Conservation (phyloP, 148 eudicot species). For the Rhododendron henanense region DNA sequence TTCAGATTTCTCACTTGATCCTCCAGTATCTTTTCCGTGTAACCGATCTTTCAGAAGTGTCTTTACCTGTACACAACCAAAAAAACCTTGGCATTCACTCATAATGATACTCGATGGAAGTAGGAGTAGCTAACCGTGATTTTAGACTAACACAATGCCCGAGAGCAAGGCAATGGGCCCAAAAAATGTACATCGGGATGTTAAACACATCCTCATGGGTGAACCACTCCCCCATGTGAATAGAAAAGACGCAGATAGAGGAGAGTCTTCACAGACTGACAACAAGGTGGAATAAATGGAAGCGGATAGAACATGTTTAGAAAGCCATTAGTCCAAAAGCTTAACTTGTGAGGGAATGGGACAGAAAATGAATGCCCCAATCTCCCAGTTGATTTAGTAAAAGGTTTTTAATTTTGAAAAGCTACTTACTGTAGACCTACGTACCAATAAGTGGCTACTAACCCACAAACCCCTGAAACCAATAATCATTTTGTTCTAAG, state of each 20-base stretch:
- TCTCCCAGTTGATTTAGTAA: not conserved
- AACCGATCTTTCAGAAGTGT: constrained; percentile 78
- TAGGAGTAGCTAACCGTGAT: not conserved
- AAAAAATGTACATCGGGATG: not conserved
- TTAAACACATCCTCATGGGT: not conserved
- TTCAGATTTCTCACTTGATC: constrained; percentile 84
- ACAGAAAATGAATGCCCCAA: not conserved
- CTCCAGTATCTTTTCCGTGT: constrained; percentile 65
- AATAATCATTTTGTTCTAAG: not conserved
- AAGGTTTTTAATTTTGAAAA: not conserved
- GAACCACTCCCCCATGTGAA: not conserved
- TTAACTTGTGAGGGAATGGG: not conserved
- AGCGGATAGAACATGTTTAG: not conserved
- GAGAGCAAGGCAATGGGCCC: not conserved
- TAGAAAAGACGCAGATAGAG: not conserved
- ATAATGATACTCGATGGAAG: not conserved
- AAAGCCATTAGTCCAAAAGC: not conserved
- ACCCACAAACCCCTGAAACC: not conserved
- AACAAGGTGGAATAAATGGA: not conserved
- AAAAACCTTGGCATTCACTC: not conserved
- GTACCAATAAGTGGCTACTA: not conserved
- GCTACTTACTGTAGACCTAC: not conserved
- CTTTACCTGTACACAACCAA: constrained; percentile 55
- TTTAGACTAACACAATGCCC: not conserved
- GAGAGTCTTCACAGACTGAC: not conserved